Conservation (phyloP, 1,284 basidiomycete genomes). For the Sphagnurus paluster region DNA sequence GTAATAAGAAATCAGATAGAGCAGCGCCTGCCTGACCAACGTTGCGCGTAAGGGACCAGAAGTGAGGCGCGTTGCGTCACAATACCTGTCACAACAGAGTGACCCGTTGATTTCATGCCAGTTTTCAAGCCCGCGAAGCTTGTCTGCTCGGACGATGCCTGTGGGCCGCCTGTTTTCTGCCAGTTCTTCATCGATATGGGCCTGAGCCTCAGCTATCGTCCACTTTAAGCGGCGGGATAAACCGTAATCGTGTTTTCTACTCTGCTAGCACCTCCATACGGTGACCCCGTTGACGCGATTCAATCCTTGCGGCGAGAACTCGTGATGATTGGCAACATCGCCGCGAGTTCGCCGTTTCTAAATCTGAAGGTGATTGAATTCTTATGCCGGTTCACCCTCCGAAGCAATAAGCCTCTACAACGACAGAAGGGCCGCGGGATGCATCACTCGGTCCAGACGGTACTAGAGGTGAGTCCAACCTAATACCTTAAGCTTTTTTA, state of each 20-base stretch:
- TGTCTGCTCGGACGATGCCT: conserved; percentile 1
- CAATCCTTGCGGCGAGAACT: conserved; percentile 3
- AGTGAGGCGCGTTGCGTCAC: conserved; percentile 15
- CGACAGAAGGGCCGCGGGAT: neutral
- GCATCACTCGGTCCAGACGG: neutral
- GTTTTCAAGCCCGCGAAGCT: conserved; percentile 4
- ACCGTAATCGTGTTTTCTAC: conserved; percentile 2
- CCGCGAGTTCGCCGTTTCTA: conserved; percentile 1
- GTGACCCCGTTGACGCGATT: conserved; percentile 4
- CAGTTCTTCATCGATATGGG: conserved; percentile 5
- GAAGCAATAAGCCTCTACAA: neutral
- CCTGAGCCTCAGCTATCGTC: neutral
- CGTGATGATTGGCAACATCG: conserved; percentile 3
- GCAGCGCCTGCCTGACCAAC: no score
- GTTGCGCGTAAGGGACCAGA: conserved; percentile 4
- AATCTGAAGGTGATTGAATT: neutral
- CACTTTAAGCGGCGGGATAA: conserved; percentile 3
- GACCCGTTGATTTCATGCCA: conserved; percentile 11
- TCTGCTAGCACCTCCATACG: conserved; percentile 4
- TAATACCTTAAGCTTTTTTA: neutral
- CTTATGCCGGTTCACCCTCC: neutral
- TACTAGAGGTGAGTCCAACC: neutral
- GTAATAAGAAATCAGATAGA: conserved; percentile 6
- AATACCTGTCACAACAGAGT: conserved; percentile 10
- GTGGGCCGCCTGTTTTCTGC: neutral